Base-by-base conservation (phyloP, 306 rosid genomes). In the Heteromeles arbutifolia region DNA sequence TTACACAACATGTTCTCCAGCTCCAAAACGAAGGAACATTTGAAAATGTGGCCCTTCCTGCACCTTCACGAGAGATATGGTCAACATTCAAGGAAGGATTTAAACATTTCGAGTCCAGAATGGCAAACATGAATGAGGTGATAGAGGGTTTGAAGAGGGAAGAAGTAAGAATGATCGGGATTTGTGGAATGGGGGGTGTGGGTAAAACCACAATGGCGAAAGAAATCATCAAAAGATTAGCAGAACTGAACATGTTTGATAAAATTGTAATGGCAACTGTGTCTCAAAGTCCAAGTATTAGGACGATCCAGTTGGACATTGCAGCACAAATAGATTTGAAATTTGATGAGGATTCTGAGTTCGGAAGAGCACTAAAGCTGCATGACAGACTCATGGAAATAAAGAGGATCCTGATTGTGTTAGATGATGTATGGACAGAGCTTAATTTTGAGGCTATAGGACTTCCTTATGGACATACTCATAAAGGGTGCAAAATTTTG, bases 401-500 rank as follows among this genome's bases (percentile, higher is more conserved):
- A n/a, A n/a, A n/a, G n/a, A n/a, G n/a, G n/a, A n/a, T n/a, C n/a
- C n/a, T n/a, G n/a, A n/a, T n/a, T n/a, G n/a, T n/a, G n/a, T n/a
- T n/a, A n/a, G n/a, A n/a, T n/a, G n/a, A n/a, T n/a, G n/a, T n/a
- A n/a, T n/a, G n/a, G n/a, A n/a, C n/a, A n/a, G n/a, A n/a, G n/a
- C n/a, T n/a, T n/a, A n/a, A n/a, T n/a, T n/a, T n/a, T n/a, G n/a
- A n/a, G n/a, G n/a, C n/a, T n/a, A n/a, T n/a, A n/a, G n/a, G n/a
- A n/a, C n/a, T n/a, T n/a, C n/a, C n/a, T n/a, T n/a, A n/a, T n/a
- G n/a, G n/a, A n/a, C n/a, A n/a, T n/a, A n/a, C n/a, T n/a, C n/a
- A n/a, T n/a, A n/a, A n/a, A n/a, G 78, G 72, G 1, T 82, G 86
- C 54, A 86, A 81, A 41, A 5, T 87, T 3, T 15, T 84, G 2